These are phyloP conservation scores for Tolypocladium capitatum DNA, from an alignment of 2,329 filamentous ascomycete species.

Conservation along the genomic window DNA sequence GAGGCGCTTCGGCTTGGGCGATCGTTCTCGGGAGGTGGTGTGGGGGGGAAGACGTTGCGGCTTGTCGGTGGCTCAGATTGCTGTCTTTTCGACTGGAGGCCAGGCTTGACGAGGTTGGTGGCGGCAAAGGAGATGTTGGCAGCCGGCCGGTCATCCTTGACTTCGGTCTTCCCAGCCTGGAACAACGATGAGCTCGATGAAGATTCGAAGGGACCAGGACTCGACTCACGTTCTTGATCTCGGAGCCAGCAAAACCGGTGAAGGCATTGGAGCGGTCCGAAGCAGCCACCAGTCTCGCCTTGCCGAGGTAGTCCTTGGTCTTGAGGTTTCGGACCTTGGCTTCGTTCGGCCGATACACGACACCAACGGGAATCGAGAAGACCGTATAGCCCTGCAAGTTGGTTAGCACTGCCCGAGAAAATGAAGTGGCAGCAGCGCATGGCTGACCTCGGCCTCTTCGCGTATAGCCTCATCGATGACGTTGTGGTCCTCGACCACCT, in stretches of 20 bases:
- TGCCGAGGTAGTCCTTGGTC: conserved; percentile 93
- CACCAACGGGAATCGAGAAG: conserved; percentile 93
- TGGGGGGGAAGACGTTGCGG: conserved; percentile 86
- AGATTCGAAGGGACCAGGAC: background rate
- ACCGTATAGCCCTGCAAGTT: conserved; percentile 75
- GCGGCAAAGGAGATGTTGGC: conserved; percentile 87
- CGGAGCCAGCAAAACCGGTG: conserved; percentile 67
- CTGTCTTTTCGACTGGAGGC: conserved; percentile 65
- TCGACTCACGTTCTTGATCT: conserved; percentile 57
- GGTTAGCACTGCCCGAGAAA: background rate
- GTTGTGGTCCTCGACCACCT: conserved; percentile 89
- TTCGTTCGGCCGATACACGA: conserved; percentile 89
- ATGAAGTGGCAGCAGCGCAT: background rate
- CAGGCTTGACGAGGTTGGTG: conserved; percentile 82
- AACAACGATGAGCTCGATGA: conserved; percentile 5
- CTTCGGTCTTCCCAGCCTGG: conserved; percentile 36
- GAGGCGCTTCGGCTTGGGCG: conserved; percentile 47
- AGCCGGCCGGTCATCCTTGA: conserved; percentile 66
- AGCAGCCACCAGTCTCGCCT: conserved; percentile 83
- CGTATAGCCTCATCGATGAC: conserved; percentile 95
- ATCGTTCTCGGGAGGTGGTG: conserved; percentile 87
- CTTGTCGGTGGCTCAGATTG: conserved; percentile 72
- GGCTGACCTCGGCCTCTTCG: conserved; percentile 74
- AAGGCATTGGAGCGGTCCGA: conserved; percentile 70
- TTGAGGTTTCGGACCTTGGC: conserved; percentile 98